phyloP scores from a whole-genome alignment of 495 filamentous ascomycete genomes.

The Aspergillus baeticus region DNA sequence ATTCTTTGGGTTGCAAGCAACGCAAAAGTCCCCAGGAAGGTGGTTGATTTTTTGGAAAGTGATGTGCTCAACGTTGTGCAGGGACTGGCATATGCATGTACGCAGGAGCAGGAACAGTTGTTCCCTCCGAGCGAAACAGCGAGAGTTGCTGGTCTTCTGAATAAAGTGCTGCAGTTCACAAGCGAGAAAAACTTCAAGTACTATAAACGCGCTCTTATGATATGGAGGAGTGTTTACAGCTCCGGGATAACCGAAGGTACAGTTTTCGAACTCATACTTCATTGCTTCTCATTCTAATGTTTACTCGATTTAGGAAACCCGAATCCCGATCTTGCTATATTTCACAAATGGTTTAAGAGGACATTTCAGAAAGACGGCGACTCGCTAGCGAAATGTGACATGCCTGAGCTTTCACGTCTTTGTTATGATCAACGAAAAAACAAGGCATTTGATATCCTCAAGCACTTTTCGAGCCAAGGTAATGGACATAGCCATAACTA shows the following conservation, averaged over 20 bases:
- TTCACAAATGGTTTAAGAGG: too few species aligned
- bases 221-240: neutral
- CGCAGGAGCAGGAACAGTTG: neutral
- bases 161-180: neutral
- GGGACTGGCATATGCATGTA: neutral
- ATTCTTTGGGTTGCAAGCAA: conserved; percentile 9
- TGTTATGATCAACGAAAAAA: neutral
- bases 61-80: neutral
- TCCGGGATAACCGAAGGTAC: neutral
- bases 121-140: too few species aligned
- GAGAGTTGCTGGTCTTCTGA: neutral
- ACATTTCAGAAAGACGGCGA: too few species aligned
- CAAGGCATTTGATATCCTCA: neutral
- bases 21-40: neutral
- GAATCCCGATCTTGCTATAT: too few species aligned
- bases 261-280: neutral
- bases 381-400: too few species aligned
- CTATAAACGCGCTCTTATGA: neutral
- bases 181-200: neutral
- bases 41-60: neutral
- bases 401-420: too few species aligned
- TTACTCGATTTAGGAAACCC: too few species aligned
- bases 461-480: neutral
- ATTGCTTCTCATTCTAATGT: too few species aligned
- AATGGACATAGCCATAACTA: neutral